Conservation (phyloP, 2,329 filamentous ascomycete species). For the Penicillium vulpinum region DNA sequence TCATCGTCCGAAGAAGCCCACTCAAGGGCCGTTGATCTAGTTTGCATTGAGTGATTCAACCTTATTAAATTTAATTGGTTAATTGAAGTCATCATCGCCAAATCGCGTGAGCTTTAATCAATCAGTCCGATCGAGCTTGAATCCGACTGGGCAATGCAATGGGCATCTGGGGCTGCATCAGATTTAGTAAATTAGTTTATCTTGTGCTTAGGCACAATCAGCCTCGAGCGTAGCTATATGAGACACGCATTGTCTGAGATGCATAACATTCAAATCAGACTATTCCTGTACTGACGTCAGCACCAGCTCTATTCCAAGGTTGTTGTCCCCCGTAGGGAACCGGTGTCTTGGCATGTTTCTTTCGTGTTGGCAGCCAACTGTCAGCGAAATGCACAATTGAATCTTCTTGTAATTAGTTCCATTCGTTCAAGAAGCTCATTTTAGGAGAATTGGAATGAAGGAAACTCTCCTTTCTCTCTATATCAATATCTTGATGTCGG, state of each 20-base stretch:
- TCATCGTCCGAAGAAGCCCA: background rate
- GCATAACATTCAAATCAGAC: background rate
- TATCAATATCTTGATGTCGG: background rate
- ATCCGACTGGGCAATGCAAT: background rate
- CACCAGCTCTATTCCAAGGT: background rate
- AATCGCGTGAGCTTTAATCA: background rate
- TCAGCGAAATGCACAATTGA: background rate
- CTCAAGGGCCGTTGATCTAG: background rate
- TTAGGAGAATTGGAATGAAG: too few species aligned
- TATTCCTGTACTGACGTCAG: conserved; percentile 6
- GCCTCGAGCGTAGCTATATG: background rate
- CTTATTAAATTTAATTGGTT: background rate
- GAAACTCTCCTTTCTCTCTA: too few species aligned
- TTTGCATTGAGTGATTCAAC: background rate
- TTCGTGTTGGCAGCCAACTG: background rate
- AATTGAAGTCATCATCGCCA: background rate
- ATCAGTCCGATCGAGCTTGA: background rate
- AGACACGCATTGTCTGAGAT: conserved; percentile 2
- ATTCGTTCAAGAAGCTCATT: background rate
- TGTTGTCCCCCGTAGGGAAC: background rate
- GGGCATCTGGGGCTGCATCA: background rate
- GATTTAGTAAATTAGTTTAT: background rate
- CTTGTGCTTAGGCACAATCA: background rate
- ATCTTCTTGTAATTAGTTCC: background rate
- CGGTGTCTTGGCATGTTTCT: background rate